Conservation (phyloP, 2,329 filamentous ascomycete species). For the Penicillium sp. region DNA sequence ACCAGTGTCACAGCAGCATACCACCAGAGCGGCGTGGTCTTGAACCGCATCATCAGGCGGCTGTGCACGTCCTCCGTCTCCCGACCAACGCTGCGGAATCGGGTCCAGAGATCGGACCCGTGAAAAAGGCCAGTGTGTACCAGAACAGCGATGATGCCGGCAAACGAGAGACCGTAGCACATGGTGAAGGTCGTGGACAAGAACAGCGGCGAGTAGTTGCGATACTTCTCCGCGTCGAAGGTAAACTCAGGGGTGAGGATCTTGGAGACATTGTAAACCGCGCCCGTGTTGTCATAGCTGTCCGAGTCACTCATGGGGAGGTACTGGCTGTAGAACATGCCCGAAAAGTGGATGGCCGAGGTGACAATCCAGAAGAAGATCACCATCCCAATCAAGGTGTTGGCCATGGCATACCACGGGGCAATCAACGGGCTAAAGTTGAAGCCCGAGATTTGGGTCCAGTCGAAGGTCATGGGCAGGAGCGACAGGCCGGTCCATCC, state of each 20-base stretch:
- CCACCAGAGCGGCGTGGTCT: conserved; percentile 58
- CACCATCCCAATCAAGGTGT: conserved; percentile 66
- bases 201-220: conserved; percentile 60
- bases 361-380: conserved; percentile 62
- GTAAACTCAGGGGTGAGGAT: conserved; percentile 62
- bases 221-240: conserved; percentile 62
- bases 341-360: conserved; percentile 62
- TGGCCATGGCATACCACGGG: conserved; percentile 71
- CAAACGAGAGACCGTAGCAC: conserved; percentile 69
- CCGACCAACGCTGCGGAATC: conserved; percentile 57
- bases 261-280: conserved; percentile 60
- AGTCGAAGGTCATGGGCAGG: conserved; percentile 58
- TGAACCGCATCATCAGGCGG: conserved; percentile 58
- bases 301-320: conserved; percentile 67
- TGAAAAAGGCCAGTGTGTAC: conserved; percentile 67
- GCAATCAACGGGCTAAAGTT: conserved; percentile 66
- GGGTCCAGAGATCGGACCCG: conserved; percentile 62
- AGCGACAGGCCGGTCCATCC: conserved; percentile 20
- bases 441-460: conserved; percentile 69
- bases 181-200: conserved; percentile 69
- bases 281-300: conserved; percentile 69
- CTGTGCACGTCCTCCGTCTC: conserved; percentile 55
- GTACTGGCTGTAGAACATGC: conserved; percentile 62
- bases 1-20: conserved; percentile 48
- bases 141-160: conserved; percentile 66